Percentiles rank a stretch among this genome's conserved stretches.
Evolutionary conservation across 1,284 basidiomycete species (phyloP).

Genomic region (Cerioporus squamosus): DNA sequence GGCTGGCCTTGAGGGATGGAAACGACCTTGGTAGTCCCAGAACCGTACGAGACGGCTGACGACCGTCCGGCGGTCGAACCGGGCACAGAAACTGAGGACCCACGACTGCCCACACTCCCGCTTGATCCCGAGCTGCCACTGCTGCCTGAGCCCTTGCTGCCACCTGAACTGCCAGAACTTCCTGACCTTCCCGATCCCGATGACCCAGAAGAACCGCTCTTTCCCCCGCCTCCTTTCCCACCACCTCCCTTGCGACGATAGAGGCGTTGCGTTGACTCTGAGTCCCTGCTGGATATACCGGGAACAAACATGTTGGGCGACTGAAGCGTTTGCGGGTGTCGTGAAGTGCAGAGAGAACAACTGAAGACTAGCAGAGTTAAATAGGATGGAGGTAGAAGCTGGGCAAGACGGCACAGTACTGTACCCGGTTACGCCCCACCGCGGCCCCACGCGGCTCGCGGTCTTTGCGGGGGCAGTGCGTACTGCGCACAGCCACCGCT

Average conservation of each 20-base stretch:
- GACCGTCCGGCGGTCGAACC: conserved; percentile 32
- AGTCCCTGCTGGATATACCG: conserved; percentile 28
- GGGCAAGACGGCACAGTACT: no score
- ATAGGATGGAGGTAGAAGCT: neutral
- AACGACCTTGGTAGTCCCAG: conserved; percentile 37
- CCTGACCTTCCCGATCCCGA: conserved; percentile 2
- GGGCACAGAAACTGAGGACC: conserved; percentile 31
- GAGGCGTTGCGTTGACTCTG: conserved; percentile 20
- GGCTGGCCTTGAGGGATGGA: conserved; percentile 45
- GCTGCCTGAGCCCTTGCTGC: conserved; percentile 23
- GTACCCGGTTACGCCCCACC: no score
- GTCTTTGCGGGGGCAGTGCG: no score
- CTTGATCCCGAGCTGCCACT: conserved; percentile 25
- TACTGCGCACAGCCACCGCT: no score
- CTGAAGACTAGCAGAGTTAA: neutral
- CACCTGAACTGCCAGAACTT: neutral
- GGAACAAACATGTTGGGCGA: conserved; percentile 37
- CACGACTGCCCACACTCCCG: conserved; percentile 27
- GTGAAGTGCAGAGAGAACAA: neutral
- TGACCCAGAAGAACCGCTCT: neutral
- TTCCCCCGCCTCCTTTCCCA: conserved; percentile 19
- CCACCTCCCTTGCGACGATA: conserved; percentile 32
- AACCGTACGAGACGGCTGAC: conserved; percentile 40
- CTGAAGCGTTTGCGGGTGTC: neutral
- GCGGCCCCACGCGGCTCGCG: no score